Base-by-base conservation (phyloP, 2,329 filamentous ascomycete genomes). In the Ophiosphaerella herpotricha region DNA sequence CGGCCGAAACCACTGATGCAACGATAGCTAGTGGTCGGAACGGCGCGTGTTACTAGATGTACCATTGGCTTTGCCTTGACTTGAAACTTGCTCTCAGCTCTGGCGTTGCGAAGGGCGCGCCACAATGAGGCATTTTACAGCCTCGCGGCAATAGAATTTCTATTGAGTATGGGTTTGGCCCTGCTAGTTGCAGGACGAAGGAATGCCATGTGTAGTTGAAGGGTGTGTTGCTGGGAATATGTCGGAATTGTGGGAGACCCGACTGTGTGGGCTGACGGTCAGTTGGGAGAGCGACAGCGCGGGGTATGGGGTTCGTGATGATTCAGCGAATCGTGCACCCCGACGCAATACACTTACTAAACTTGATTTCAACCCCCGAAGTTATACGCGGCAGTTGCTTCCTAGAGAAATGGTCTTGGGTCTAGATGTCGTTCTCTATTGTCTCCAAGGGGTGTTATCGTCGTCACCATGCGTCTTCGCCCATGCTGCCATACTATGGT, bases 231-330 rank as follows among this genome's bases (percentile, higher is more conserved):
- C 18, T 24, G 32, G 31, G 8, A 9, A 26, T 23, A 35, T n/a
- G 39, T 44, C 45, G 43, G 43, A 52, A 39, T 35, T 43, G 40
- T 52, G 44, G 45, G 41, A 39, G 43, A 57, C 48, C 49, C 58
- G 54, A 43, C 36, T 32, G 43, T 41, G 36, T 55, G 54, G 48
- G 34, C 43, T 35, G 41, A 48, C 52, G 54, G 54, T 36, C 52
- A 46, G 53, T 36, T 38, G 35, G 48, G 48, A 46, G 52, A 43
- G 41, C 45, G 41, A 35, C 26, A 29, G 26, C 57, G 61, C 53
- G 61, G 60, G 61, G 60, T 53, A 53, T 46, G 38, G 39, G 46
- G 36, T 21, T 40, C 39, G 39, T 36, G 41, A 46, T 52, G 54
- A 54, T 50, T 56, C 38, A 60, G 52, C 46, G 39, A 61, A 57